A percentile compares a stretch with the other conserved stretches of the same genome.
These are phyloP conservation scores for Oryza meyeriana DNA, from an alignment of 176 grass and related monocot genomes.

Conservation along the genomic window DNA sequence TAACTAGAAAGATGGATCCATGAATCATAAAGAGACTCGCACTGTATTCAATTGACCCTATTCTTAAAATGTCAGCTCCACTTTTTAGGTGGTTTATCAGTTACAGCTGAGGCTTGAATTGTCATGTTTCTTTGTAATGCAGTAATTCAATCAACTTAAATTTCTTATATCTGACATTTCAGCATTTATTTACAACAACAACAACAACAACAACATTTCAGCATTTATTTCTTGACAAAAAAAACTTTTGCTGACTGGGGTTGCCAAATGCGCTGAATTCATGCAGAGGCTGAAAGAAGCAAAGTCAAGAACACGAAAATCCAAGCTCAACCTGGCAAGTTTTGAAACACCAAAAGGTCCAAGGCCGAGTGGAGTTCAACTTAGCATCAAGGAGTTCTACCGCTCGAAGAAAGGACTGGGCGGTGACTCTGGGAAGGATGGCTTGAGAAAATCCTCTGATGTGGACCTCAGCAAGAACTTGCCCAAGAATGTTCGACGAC, in stretches of 20 bases:
- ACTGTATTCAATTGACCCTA: not conserved
- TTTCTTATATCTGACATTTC: not conserved
- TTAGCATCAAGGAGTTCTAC: slow-evolving; percentile 86
- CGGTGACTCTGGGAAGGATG: slow-evolving; percentile 22
- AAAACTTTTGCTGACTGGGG: not conserved
- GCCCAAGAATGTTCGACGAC: slow-evolving; percentile 57
- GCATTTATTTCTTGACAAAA: not conserved
- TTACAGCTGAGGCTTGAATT: not conserved
- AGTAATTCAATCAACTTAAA: not conserved
- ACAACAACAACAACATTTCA: too few species aligned
- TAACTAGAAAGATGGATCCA: not conserved
- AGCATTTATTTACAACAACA: too few species aligned
- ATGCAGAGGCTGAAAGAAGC: slow-evolving; percentile 71
- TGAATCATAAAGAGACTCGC: not conserved
- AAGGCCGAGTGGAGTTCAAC: slow-evolving; percentile 46
- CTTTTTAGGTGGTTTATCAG: not conserved
- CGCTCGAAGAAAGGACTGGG: slow-evolving; percentile 46
- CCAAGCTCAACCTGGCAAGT: slow-evolving; percentile 19
- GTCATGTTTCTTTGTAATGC: not conserved
- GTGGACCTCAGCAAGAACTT: slow-evolving; percentile 44
- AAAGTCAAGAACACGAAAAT: slow-evolving; percentile 56
- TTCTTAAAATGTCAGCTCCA: not conserved
- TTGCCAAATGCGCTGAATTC: slow-evolving; percentile 12
- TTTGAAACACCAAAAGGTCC: slow-evolving; percentile 33
- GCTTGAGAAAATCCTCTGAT: slow-evolving; percentile 41